These are phyloP conservation scores for Baeospora myosura DNA, from an alignment of 1,284 basidiomycete species.

Conservation along the genomic window DNA sequence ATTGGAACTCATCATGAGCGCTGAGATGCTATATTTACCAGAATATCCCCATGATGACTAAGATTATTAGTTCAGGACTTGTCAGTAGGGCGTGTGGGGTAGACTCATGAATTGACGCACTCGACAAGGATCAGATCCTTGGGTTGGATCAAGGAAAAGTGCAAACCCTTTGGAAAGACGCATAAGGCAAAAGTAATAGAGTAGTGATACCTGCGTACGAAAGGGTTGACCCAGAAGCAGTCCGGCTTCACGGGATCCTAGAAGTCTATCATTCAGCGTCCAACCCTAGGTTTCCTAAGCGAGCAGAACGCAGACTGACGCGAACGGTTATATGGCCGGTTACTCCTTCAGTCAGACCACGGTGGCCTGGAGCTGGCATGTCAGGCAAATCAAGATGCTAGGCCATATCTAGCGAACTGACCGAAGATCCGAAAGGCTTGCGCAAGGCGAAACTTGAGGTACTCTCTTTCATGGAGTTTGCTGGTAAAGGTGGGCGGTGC, in stretches of 20 bases:
- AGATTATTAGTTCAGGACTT: background rate
- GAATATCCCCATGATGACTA: background rate
- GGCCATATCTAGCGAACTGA: no score
- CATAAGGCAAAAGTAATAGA: conserved; percentile 3
- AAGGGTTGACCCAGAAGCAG: conserved; percentile 34
- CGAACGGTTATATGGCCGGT: no score
- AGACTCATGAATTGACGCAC: background rate
- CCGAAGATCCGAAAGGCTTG: no score
- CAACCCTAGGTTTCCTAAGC: no score
- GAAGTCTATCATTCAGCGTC: no score
- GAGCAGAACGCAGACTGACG: no score
- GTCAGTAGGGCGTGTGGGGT: background rate
- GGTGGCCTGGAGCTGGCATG: no score
- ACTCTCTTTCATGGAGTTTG: no score
- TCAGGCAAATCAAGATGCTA: no score
- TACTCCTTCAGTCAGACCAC: conserved; percentile 35
- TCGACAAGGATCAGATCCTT: conserved; percentile 5
- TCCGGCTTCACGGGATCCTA: conserved; percentile 3
- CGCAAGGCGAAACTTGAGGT: no score
- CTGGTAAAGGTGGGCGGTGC: no score
- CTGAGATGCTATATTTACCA: background rate
- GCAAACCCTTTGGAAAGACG: conserved; percentile 18
- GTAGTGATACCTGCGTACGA: conserved; percentile 21
- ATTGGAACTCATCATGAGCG: background rate
- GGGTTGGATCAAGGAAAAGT: conserved; percentile 6